These are phyloP conservation scores for Magnaporthales sp. DNA, from an alignment of 2,329 filamentous ascomycete species.

Conservation along the genomic window DNA sequence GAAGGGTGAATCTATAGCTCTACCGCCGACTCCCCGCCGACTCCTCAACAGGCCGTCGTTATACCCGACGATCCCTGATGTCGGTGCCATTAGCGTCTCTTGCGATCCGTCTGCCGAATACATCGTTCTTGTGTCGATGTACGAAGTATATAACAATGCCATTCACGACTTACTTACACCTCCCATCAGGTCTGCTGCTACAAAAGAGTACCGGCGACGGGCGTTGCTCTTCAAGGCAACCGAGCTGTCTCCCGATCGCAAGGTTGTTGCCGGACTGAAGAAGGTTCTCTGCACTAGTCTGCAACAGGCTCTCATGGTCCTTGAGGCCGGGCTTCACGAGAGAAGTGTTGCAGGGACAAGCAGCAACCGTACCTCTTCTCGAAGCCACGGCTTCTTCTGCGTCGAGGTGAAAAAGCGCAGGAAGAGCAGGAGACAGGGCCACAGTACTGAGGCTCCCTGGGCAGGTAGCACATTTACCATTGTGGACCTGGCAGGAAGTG, in stretches of 20 bases:
- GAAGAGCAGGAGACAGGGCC: slow-evolving; percentile 21
- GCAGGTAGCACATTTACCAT: slow-evolving; percentile 72
- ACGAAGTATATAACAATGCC: slow-evolving; percentile 97
- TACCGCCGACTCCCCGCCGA: slow-evolving; percentile 50
- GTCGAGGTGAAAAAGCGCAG: slow-evolving; percentile 81
- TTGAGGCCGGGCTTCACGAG: slow-evolving; percentile 84
- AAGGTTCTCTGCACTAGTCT: slow-evolving; percentile 82
- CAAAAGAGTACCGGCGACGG: slow-evolving; percentile 66
- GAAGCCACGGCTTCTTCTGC: slow-evolving; percentile 94
- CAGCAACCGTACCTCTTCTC: slow-evolving; percentile 84
- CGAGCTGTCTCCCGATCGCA: slow-evolving; percentile 79
- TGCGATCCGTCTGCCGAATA: slow-evolving; percentile 69
- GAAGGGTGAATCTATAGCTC: slow-evolving; percentile 39
- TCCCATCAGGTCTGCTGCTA: slow-evolving; percentile 46
- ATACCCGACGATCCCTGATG: slow-evolving; percentile 65
- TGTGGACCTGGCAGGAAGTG: slow-evolving; percentile 87
- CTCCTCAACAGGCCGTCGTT: slow-evolving; percentile 61
- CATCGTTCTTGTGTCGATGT: slow-evolving; percentile 89
- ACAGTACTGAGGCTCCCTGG: slow-evolving; percentile 48
- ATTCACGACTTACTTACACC: slow-evolving; percentile 87
- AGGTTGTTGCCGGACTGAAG: slow-evolving; percentile 83
- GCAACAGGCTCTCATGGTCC: slow-evolving; percentile 76
- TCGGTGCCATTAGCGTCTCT: slow-evolving; percentile 59
- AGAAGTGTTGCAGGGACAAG: slow-evolving; percentile 82
- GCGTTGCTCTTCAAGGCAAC: slow-evolving; percentile 88